phyloP scores from a whole-genome alignment of 1,284 basidiomycete species.

The Cutaneotrichosporon sp. region DNA sequence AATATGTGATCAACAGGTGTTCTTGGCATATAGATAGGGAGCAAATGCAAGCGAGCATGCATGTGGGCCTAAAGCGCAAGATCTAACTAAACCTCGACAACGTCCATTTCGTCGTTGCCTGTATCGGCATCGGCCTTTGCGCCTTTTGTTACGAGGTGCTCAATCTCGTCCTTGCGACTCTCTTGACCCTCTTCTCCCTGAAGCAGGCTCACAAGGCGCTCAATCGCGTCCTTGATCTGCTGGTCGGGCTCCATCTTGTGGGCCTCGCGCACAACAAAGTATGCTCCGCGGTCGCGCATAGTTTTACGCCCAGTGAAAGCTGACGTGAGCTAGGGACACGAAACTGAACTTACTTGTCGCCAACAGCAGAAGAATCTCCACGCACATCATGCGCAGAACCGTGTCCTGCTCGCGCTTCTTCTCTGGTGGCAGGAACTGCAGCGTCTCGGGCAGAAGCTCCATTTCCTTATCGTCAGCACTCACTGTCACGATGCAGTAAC shows the following conservation, averaged over 20 bases:
- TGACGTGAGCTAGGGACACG: conserved; percentile 13
- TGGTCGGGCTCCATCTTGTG: conserved; percentile 78
- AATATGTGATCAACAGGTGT: no score
- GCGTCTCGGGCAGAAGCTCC: conserved; percentile 72
- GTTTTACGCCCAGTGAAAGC: conserved; percentile 77
- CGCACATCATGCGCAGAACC: conserved; percentile 71
- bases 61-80: neutral
- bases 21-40: no score
- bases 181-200: conserved; percentile 64
- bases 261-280: conserved; percentile 73
- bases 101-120: conserved; percentile 26
- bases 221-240: conserved; percentile 62
- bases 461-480: conserved; percentile 60
- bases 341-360: conserved; percentile 59
- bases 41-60: no score
- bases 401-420: conserved; percentile 80
- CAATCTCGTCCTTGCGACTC: conserved; percentile 50
- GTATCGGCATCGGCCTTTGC: conserved; percentile 21
- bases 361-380: conserved; percentile 84
- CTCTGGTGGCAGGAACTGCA: conserved; percentile 81
- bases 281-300: conserved; percentile 74
- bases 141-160: conserved; percentile 51
- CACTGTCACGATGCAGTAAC: conserved; percentile 3
- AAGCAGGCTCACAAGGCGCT: conserved; percentile 66
- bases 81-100: conserved; percentile 27